Percentiles rank a stretch among this genome's conserved stretches.
phyloP scores from a whole-genome alignment of 2,329 filamentous ascomycete genomes.

The Orbilia oligospora region DNA sequence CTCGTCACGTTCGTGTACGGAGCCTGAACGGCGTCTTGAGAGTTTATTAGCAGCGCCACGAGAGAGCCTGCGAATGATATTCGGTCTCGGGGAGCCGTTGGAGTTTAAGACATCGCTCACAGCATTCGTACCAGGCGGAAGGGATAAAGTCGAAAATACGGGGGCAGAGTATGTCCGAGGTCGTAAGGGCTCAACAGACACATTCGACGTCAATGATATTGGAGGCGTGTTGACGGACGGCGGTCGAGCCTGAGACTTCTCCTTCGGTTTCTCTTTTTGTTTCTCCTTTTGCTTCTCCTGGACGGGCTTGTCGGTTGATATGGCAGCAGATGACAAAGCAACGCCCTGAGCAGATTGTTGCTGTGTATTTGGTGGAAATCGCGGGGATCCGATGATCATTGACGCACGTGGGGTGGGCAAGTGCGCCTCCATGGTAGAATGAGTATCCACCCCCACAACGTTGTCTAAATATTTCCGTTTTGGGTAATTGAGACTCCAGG shows the following conservation, averaged over 20 bases:
- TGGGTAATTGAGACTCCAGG: not conserved
- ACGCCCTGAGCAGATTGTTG: slow-evolving; percentile 29
- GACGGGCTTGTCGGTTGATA: slow-evolving; percentile 20
- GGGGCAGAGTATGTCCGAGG: slow-evolving; percentile 52
- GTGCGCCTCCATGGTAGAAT: slow-evolving; percentile 30
- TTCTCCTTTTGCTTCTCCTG: slow-evolving; percentile 43
- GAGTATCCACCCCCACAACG: not conserved
- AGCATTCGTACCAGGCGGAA: slow-evolving; percentile 68
- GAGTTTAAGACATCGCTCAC: slow-evolving; percentile 75
- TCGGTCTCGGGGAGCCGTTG: slow-evolving; percentile 74
- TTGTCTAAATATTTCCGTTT: not conserved
- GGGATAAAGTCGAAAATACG: slow-evolving; percentile 51
- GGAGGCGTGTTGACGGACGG: slow-evolving; percentile 11
- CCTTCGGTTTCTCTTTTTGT: slow-evolving; percentile 24
- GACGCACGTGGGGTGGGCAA: slow-evolving; percentile 48
- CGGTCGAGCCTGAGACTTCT: slow-evolving; percentile 30
- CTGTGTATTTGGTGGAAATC: slow-evolving; percentile 39
- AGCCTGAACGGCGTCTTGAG: slow-evolving; percentile 81
- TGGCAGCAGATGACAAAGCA: slow-evolving; percentile 17
- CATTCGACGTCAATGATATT: slow-evolving; percentile 20
- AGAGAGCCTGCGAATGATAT: slow-evolving; percentile 86
- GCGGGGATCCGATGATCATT: slow-evolving; percentile 57
- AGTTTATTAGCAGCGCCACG: slow-evolving; percentile 81
- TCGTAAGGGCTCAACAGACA: slow-evolving; percentile 44
- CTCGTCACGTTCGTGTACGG: slow-evolving; percentile 83